Percentiles rank a stretch among this genome's conserved stretches.
These are phyloP conservation scores for Bocquillonia castaneifolia DNA, from an alignment of 441 rosid genomes.

Conservation along the genomic window DNA sequence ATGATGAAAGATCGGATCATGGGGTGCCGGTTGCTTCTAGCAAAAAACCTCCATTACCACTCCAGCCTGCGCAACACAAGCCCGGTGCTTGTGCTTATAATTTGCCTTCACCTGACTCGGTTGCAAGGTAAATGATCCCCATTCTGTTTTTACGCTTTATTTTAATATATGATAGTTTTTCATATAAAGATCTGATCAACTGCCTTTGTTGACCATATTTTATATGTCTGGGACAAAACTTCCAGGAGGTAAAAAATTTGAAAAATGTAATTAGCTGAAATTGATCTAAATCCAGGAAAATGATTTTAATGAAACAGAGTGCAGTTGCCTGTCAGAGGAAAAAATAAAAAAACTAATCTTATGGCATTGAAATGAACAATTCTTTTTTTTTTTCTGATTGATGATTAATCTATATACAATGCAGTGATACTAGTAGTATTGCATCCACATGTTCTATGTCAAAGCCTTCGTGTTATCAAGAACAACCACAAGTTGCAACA, in stretches of 20 bases:
- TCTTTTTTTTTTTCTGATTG: constrained; percentile 22
- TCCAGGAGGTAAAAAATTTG: neutral
- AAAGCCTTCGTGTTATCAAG: constrained; percentile 46
- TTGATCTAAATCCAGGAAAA: neutral
- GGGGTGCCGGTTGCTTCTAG: constrained; percentile 44
- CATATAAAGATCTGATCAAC: neutral
- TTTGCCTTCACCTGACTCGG: constrained; percentile 82
- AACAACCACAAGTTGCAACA: constrained; percentile 35
- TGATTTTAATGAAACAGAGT: neutral
- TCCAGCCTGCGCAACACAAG: constrained; percentile 40
- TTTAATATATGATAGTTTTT: neutral
- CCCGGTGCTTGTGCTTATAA: constrained; percentile 27
- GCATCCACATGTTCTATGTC: constrained; percentile 47
- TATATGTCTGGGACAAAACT: neutral
- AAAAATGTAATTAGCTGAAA: neutral
- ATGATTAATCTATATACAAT: constrained; percentile 18
- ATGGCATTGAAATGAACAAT: neutral
- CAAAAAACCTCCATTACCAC: constrained; percentile 42
- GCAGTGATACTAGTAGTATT: constrained; percentile 71
- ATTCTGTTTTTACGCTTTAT: neutral
- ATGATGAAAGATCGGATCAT: constrained; percentile 90
- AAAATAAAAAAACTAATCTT: neutral
- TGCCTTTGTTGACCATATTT: neutral
- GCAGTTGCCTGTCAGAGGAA: neutral
- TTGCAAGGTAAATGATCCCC: constrained; percentile 50